A percentile compares a stretch with the other conserved stretches of the same genome.
Conservation (phyloP, 1,139 yeast genomes). For the Diutina catenulata region DNA sequence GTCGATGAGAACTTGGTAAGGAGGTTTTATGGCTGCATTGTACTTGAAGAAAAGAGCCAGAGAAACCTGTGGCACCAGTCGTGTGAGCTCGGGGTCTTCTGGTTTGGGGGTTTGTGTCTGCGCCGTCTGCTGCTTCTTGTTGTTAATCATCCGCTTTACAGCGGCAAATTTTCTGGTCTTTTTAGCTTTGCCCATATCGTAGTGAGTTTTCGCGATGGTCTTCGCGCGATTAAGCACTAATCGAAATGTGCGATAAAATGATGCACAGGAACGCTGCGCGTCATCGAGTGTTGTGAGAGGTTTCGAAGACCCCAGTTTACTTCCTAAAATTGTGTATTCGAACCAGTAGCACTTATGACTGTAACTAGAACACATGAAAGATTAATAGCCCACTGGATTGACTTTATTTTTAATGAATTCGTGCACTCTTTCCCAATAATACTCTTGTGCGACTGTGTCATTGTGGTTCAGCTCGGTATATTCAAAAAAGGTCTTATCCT, state of each 20-base stretch:
- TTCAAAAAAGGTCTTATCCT: slow-evolving; percentile 34
- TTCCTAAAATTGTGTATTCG: too few relatives aligned
- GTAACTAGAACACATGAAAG: too few relatives aligned
- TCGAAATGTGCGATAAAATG: too few relatives aligned
- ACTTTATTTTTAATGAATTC: slow-evolving; percentile 38
- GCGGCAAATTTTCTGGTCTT: slow-evolving; percentile 95
- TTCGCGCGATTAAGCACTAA: too few relatives aligned
- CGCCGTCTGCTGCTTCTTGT: slow-evolving; percentile 14
- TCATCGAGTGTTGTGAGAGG: too few relatives aligned
- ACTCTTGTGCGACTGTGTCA: slow-evolving; percentile 62
- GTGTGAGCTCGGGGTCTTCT: slow-evolving; percentile 71
- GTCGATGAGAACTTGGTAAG: slow-evolving; percentile 90
- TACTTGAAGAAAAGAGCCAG: slow-evolving; percentile 92
- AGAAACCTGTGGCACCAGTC: slow-evolving; percentile 86
- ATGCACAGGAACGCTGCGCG: too few relatives aligned
- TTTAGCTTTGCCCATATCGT: slow-evolving; percentile 98
- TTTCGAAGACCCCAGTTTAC: too few relatives aligned
- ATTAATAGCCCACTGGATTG: slow-evolving; percentile 26
- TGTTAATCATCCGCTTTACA: slow-evolving; percentile 55
- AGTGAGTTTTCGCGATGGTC: too few relatives aligned
- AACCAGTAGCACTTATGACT: too few relatives aligned
- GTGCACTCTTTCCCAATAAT: slow-evolving; percentile 62
- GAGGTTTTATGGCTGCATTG: slow-evolving; percentile 90
- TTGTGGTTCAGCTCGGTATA: slow-evolving; percentile 63
- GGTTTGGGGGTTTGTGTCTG: slow-evolving; percentile 13